phyloP scores from a whole-genome alignment of 2,329 filamentous ascomycete species.

The Fonsecaea monophora region DNA sequence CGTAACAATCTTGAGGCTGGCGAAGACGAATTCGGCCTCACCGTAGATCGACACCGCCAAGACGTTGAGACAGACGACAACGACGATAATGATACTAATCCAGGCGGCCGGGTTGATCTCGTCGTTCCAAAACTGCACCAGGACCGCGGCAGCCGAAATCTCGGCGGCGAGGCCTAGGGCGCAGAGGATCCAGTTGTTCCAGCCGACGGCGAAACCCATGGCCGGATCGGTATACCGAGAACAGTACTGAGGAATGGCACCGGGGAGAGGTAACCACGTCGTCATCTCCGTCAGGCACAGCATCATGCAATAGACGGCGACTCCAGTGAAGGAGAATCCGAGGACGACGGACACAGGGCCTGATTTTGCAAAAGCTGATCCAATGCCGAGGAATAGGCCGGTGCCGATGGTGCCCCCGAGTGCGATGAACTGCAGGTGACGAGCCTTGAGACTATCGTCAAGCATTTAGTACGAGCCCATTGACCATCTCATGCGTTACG shows the following conservation, averaged over 20 bases:
- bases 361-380: constrained; percentile 43
- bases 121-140: constrained; percentile 52
- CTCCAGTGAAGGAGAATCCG: constrained; percentile 44
- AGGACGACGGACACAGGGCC: constrained; percentile 47
- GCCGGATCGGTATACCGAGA: constrained; percentile 53
- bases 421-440: constrained; percentile 52
- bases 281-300: constrained; percentile 55
- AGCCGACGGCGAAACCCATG: constrained; percentile 55
- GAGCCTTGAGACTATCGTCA: constrained; percentile 42
- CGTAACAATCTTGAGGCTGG: constrained; percentile 58
- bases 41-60: constrained; percentile 56
- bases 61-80: constrained; percentile 46
- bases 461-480: too few relatives aligned
- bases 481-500: too few relatives aligned
- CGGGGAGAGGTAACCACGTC: constrained; percentile 57
- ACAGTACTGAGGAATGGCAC: constrained; percentile 57
- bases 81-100: constrained; percentile 53
- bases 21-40: constrained; percentile 61
- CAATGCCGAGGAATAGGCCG: constrained; percentile 46
- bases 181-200: constrained; percentile 57
- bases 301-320: constrained; percentile 38
- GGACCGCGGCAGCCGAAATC: constrained; percentile 54
- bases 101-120: constrained; percentile 49
- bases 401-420: constrained; percentile 51
- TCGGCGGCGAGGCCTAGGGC: constrained; percentile 56